Conservation (phyloP, 257 asterid species). For the Handroanthus guayacan region DNA sequence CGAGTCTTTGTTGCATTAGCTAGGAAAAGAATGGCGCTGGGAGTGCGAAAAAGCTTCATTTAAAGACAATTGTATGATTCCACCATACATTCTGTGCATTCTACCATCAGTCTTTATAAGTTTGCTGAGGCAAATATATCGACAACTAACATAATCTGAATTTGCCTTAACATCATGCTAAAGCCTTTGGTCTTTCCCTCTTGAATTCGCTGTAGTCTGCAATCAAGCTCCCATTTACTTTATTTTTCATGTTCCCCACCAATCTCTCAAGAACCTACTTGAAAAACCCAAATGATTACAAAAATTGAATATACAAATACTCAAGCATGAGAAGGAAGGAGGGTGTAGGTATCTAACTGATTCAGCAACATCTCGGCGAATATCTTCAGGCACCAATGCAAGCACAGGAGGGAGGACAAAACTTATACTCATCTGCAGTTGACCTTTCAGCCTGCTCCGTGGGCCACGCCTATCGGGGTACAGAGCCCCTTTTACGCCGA, state of each 20-base stretch:
- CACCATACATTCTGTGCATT: neutral
- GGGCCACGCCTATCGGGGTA: slow-evolving; percentile 77
- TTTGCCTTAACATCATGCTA: slow-evolving; percentile 38
- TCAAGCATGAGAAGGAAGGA: neutral
- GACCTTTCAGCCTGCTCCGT: slow-evolving; percentile 74
- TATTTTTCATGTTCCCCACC: slow-evolving; percentile 84
- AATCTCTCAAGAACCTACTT: slow-evolving; percentile 70
- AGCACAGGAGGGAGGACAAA: slow-evolving; percentile 84
- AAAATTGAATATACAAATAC: neutral
- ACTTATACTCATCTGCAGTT: slow-evolving; percentile 78
- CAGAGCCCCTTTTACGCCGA: slow-evolving; percentile 76
- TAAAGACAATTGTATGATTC: neutral
- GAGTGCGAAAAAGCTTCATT: slow-evolving; percentile 5
- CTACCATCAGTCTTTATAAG: neutral
- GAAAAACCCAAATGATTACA: neutral
- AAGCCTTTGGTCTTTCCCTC: slow-evolving; percentile 64
- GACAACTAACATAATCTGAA: too few species aligned
- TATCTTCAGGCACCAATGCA: slow-evolving; percentile 76
- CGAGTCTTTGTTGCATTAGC: neutral
- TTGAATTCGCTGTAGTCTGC: slow-evolving; percentile 78
- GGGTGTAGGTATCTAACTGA: slow-evolving; percentile 56
- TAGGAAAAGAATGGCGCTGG: neutral
- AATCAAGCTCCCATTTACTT: slow-evolving; percentile 83
- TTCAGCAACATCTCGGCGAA: slow-evolving; percentile 84
- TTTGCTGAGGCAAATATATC: neutral